These are phyloP conservation scores for Coccinonectria pachysandricola DNA, from an alignment of 2,329 filamentous ascomycete species.

Conservation along the genomic window DNA sequence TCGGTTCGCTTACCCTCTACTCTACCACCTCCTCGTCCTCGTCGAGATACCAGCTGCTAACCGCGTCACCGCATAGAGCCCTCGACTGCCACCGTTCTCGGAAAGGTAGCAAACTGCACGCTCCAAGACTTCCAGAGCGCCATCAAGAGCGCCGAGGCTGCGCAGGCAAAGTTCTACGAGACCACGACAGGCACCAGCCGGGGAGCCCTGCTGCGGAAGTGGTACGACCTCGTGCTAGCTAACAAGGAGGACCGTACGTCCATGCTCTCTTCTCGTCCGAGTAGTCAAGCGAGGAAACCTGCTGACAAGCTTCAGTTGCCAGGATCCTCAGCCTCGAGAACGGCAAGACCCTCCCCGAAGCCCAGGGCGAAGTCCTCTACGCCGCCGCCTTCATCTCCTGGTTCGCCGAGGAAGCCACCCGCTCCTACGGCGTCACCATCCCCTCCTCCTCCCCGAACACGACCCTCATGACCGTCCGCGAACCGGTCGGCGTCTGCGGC, in stretches of 20 bases:
- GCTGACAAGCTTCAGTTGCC: constrained; percentile 24
- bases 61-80: constrained; percentile 8
- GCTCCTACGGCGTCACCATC: constrained; percentile 47
- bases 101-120: constrained; percentile 17
- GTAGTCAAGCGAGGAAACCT: no score
- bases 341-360: constrained; percentile 45
- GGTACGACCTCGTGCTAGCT: constrained; percentile 17
- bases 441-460: constrained; percentile 49
- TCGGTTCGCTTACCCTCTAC: constrained; percentile 9
- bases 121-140: constrained; percentile 18
- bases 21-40: constrained; percentile 2
- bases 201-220: constrained; percentile 18
- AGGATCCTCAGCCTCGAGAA: constrained; percentile 36
- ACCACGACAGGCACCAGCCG: constrained; percentile 18
- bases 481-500: constrained; percentile 21
- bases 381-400: constrained; percentile 42
- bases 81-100: constrained; percentile 18
- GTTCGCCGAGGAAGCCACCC: constrained; percentile 40
- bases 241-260: constrained; percentile 19
- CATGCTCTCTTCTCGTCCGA: no score
- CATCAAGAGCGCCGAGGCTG: constrained; percentile 17
- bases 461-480: constrained; percentile 57
- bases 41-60: constrained; percentile 6
- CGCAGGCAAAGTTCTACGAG: constrained; percentile 17
- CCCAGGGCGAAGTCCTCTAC: constrained; percentile 45